phyloP scores from a whole-genome alignment of 2,329 filamentous ascomycete genomes.

The Thielaviopsis ethacetica region DNA sequence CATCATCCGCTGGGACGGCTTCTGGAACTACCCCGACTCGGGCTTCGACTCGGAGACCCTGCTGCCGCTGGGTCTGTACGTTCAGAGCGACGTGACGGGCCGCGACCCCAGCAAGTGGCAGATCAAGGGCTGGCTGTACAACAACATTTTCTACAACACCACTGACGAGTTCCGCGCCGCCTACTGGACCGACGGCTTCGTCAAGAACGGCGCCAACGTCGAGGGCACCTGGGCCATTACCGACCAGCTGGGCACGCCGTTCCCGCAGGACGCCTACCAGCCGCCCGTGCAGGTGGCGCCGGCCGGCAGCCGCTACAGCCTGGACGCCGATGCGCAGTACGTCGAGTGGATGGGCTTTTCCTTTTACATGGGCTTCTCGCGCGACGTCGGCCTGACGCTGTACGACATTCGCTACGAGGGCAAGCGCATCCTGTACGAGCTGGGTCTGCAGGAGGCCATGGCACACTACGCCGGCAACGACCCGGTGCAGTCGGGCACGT shows the following conservation, averaged over 20 bases:
- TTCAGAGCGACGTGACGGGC: slow-evolving; percentile 26
- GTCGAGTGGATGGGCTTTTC: slow-evolving; percentile 36
- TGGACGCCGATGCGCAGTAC: slow-evolving; percentile 29
- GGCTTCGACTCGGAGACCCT: slow-evolving; percentile 21
- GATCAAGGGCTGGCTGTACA: slow-evolving; percentile 27
- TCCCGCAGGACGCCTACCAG: slow-evolving; percentile 21
- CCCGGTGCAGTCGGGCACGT: slow-evolving; percentile 26
- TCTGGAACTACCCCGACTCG: slow-evolving; percentile 22
- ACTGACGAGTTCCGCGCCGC: slow-evolving; percentile 21
- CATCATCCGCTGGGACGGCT: slow-evolving; percentile 25
- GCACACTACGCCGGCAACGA: slow-evolving; percentile 34
- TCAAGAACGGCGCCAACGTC: slow-evolving; percentile 20
- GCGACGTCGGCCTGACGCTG: slow-evolving; percentile 28
- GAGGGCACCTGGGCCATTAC: slow-evolving; percentile 21
- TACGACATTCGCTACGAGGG: slow-evolving; percentile 34
- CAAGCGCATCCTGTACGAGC: slow-evolving; percentile 34
- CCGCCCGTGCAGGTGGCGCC: slow-evolving; percentile 23
- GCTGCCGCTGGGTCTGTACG: slow-evolving; percentile 28
- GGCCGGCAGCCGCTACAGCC: slow-evolving; percentile 24
- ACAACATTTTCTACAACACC: slow-evolving; percentile 22
- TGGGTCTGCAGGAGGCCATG: slow-evolving; percentile 34
- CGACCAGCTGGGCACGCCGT: slow-evolving; percentile 19
- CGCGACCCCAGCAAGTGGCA: slow-evolving; percentile 26
- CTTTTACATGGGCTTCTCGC: slow-evolving; percentile 31
- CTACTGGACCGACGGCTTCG: slow-evolving; percentile 23